Evolutionary conservation across 2,329 filamentous ascomycete genomes (phyloP).

Genomic region (Aureobasidium pullulans): DNA sequence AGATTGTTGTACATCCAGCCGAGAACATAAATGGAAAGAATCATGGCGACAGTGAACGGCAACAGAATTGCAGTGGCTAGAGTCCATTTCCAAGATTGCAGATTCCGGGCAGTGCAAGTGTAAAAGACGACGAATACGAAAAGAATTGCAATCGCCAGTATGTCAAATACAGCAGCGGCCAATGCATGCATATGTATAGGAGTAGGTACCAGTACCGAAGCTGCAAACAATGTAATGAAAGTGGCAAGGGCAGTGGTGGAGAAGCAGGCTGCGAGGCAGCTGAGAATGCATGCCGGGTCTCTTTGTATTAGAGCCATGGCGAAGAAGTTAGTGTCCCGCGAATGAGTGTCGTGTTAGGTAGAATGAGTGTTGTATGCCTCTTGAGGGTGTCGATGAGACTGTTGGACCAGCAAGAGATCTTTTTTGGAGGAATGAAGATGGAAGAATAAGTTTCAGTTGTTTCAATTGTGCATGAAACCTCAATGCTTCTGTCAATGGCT

Average conservation of each 20-base stretch:
- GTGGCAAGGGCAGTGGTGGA: constrained; percentile 4
- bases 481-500: background rate
- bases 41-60: constrained; percentile 16
- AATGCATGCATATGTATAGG: constrained; percentile 12
- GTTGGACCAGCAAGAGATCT: background rate
- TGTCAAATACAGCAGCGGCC: constrained; percentile 18
- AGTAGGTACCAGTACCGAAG: background rate
- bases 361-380: background rate
- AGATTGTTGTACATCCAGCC: constrained; percentile 15
- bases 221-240: constrained; percentile 14
- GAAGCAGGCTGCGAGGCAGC: constrained; percentile 11
- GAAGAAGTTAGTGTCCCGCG: background rate
- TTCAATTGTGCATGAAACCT: constrained; percentile 1
- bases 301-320: background rate
- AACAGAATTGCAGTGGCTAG: constrained; percentile 1
- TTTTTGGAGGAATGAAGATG: background rate
- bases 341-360: background rate
- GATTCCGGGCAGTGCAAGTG: background rate
- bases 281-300: constrained; percentile 4
- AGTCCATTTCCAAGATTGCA: background rate
- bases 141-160: constrained; percentile 15
- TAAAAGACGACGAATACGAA: constrained; percentile 14
- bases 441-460: background rate
- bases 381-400: background rate
- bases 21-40: constrained; percentile 19